Conservation (phyloP, 1,284 basidiomycete species). For the Ustilago esculenta region DNA sequence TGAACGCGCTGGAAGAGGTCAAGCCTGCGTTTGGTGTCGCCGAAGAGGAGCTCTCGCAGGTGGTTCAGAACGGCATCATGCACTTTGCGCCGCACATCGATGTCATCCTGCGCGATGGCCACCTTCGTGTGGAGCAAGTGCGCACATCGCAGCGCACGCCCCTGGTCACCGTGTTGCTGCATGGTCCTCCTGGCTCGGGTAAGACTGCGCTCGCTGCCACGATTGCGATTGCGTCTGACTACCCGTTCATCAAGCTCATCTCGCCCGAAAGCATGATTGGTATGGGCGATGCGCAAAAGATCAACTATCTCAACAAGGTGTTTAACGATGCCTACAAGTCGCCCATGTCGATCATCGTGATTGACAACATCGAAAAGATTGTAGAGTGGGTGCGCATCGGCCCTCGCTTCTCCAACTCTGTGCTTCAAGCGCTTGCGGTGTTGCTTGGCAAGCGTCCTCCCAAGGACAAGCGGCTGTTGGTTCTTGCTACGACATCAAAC, state of each 20-base stretch:
- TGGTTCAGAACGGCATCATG: constrained; percentile 97
- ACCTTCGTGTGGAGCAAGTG: constrained; percentile 94
- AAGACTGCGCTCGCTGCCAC: constrained; percentile 96
- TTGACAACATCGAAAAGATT: constrained; percentile 74
- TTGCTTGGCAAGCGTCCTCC: constrained; percentile 89
- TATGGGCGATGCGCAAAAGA: constrained; percentile 88
- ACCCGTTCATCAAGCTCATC: constrained; percentile 97
- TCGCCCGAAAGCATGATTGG: constrained; percentile 98
- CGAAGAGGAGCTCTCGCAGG: constrained; percentile 92
- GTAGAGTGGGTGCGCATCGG: constrained; percentile 91
- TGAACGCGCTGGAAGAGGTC: constrained; percentile 92
- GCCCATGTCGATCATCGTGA: constrained; percentile 92
- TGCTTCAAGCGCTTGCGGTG: constrained; percentile 90
- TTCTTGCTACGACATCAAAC: constrained; percentile 91
- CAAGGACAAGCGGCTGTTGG: constrained; percentile 90
- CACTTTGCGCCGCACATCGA: constrained; percentile 82
- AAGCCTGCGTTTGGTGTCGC: constrained; percentile 97
- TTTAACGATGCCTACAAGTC: constrained; percentile 98
- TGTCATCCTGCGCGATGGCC: constrained; percentile 83
- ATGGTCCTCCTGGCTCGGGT: constrained; percentile 87
- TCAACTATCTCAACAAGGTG: constrained; percentile 89
- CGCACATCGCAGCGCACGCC: constrained; percentile 88
- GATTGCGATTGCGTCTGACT: constrained; percentile 90
- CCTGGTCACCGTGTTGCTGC: constrained; percentile 87
- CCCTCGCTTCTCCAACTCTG: constrained; percentile 91